Evolutionary conservation across 306 rosid genomes (phyloP), one percentile per base, ranked within the genome.

Genomic region (Trichosanthes cucumerina): DNA sequence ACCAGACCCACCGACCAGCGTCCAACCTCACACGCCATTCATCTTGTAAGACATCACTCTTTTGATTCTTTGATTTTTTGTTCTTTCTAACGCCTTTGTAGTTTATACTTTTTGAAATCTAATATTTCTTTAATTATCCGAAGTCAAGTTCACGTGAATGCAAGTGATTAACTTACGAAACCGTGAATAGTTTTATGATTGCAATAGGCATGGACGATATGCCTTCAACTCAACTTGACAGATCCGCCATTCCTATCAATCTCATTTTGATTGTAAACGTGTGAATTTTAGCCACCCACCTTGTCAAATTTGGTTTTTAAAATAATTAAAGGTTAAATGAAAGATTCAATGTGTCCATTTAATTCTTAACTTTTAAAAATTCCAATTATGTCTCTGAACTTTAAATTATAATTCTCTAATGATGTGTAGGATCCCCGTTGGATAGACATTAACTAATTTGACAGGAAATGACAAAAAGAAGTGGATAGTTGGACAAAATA

Each of bases 1-100:
- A 80, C 43, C 16, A 36, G 24, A 38, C 83, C 33, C 68, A 31
- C 78, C 78, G 78, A 4, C 56, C 76, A 70, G 16, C 75, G 31
- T 62, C 43, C 21, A 38, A n/a, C 49, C 49, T 41, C 75, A 41
- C 75, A 19, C 43, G 75, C 11, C 54, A 41, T 69, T 63, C 4
- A 5, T 69, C 14, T 39, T 57, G 76, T 71, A 23, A 23, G 38
- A 24, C 39, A 21, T 71, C 2, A 12, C 36, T 43, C 76, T 56
- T 13, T 71, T 46, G 57, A 71, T 71, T 71, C 76, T 71, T 71
- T 71, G 21, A 44, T 43, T 71, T 71, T 46, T 11, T 44, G 76
- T 46, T 71, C 21, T 71, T 44, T 43, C 76, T 24, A 71, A 3
- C 26, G 76, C 57, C 39, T 71, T 4, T 12, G 38, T 46, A 71